Evolutionary conservation across 2,329 filamentous ascomycete genomes (phyloP).

Genomic region (Colletotrichum spinosum): DNA sequence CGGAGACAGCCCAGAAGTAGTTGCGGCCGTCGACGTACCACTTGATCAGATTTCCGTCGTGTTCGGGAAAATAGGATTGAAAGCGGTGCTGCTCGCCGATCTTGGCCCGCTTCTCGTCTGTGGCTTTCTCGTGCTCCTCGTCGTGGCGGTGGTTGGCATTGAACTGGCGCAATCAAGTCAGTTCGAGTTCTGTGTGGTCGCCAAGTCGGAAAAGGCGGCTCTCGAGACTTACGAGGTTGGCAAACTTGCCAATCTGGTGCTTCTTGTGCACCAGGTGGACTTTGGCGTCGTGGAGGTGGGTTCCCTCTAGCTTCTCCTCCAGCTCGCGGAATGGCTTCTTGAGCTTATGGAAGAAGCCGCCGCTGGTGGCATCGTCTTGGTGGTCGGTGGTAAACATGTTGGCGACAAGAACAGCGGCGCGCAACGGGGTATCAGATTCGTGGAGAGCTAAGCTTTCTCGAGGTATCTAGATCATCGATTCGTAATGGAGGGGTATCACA

Average conservation of each 20-base stretch:
- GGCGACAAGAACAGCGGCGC: not conserved
- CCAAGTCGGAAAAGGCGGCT: too few relatives aligned
- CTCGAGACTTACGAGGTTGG: conserved; percentile 63
- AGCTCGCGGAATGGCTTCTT: conserved; percentile 60
- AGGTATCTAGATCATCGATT: conserved; percentile 16
- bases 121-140: conserved; percentile 87
- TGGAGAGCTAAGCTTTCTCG: not conserved
- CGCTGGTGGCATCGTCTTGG: conserved; percentile 42
- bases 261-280: conserved; percentile 69
- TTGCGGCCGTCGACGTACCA: conserved; percentile 98
- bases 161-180: conserved; percentile 59
- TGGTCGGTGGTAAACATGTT: conserved; percentile 34
- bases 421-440: conserved; percentile 2
- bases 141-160: conserved; percentile 94
- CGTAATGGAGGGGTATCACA: conserved; percentile 24
- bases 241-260: conserved; percentile 74
- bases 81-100: conserved; percentile 84
- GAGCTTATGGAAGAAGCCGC: conserved; percentile 58
- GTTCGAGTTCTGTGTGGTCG: too few relatives aligned
- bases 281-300: conserved; percentile 68
- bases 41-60: conserved; percentile 87
- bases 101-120: conserved; percentile 81
- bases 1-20: conserved; percentile 94
- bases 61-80: conserved; percentile 89
- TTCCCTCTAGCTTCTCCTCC: conserved; percentile 65